Evolutionary conservation across 2,329 filamentous ascomycete genomes (phyloP).

Genomic region (Colletotrichum sp.): DNA sequence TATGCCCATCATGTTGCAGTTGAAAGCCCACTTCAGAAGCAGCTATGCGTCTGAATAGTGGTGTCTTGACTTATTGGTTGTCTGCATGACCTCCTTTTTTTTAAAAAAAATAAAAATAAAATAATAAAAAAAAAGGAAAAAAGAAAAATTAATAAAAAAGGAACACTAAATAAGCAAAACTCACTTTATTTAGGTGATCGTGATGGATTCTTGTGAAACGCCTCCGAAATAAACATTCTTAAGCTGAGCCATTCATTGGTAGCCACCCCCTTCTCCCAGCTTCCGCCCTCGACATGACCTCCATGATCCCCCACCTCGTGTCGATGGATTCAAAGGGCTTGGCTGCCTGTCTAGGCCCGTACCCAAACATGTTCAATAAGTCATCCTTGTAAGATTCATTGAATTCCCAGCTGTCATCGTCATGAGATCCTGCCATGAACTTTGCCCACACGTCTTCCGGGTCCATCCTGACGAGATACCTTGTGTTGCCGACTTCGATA

Average conservation of each 20-base stretch:
- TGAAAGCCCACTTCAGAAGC: too few species aligned
- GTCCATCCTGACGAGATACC: background rate
- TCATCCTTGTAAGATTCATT: background rate
- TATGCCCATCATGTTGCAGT: too few species aligned
- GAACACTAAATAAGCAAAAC: too few species aligned
- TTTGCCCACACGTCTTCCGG: background rate
- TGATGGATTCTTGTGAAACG: accelerated
- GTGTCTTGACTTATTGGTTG: background rate
- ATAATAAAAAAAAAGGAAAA: too few species aligned
- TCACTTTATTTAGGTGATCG: background rate
- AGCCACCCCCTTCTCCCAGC: background rate
- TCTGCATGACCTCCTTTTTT: background rate
- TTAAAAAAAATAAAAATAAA: too few species aligned
- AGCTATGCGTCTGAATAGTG: background rate
- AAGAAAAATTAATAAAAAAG: too few species aligned
- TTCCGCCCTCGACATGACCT: background rate
- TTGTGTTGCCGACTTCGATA: background rate
- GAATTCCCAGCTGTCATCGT: accelerated
- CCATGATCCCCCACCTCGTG: background rate
- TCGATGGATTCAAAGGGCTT: background rate
- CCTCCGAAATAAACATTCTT: accelerated
- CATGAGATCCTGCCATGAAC: background rate
- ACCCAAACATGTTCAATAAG: background rate
- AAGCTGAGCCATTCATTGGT: background rate
- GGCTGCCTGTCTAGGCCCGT: background rate